Evolutionary conservation across 2,329 filamentous ascomycete genomes (phyloP).

Genomic region (Scortechinia acanthostroma): DNA sequence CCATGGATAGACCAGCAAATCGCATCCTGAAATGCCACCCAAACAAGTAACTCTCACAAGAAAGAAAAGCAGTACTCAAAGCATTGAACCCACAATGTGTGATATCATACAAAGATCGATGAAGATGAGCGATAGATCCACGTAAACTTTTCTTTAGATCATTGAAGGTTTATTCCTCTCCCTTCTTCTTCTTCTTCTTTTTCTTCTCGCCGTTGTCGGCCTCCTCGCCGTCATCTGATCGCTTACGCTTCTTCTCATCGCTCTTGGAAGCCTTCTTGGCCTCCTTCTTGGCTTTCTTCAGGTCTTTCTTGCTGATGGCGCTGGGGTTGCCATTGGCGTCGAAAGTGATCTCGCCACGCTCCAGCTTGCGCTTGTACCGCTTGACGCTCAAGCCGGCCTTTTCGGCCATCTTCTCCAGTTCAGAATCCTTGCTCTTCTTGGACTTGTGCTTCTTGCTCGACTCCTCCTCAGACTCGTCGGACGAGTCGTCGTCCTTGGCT

Average conservation of each 20-base stretch:
- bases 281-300: constrained; percentile 58
- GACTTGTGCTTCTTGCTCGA: constrained; percentile 30
- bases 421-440: constrained; percentile 24
- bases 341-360: constrained; percentile 67
- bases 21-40: constrained; percentile 20
- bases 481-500: constrained; percentile 18
- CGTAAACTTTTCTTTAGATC: background rate
- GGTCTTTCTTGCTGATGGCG: constrained; percentile 68
- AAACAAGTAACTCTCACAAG: constrained; percentile 25
- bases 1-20: constrained; percentile 14
- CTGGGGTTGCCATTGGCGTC: constrained; percentile 57
- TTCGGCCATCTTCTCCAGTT: constrained; percentile 33
- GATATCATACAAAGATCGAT: constrained; percentile 1
- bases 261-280: constrained; percentile 31
- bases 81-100: constrained; percentile 5
- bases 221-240: constrained; percentile 30
- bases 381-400: constrained; percentile 64
- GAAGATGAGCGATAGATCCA: background rate
- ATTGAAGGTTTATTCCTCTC: constrained; percentile 10
- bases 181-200: constrained; percentile 62
- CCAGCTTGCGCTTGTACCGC: constrained; percentile 74
- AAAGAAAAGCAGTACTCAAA: constrained; percentile 13
- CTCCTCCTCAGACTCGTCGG: constrained; percentile 13
- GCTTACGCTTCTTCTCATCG: constrained; percentile 69
- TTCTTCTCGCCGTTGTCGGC: constrained; percentile 56